Evolutionary conservation across 106 monocot genomes (phyloP).

Genomic region (Cymbidium sinense): DNA sequence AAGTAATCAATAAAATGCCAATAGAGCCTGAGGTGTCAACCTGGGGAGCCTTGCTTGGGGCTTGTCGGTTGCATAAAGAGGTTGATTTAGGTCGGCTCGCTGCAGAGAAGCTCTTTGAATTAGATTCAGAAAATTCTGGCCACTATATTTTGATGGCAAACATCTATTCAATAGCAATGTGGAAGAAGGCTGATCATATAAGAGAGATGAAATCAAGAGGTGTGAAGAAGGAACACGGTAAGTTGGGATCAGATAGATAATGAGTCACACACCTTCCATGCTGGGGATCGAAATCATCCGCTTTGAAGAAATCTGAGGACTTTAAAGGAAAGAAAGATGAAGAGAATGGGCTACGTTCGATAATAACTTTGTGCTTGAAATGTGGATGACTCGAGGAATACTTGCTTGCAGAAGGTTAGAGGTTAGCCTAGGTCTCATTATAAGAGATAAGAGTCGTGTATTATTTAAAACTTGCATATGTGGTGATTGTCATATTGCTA

Average conservation of each 20-base stretch:
- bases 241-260: slow-evolving; percentile 22
- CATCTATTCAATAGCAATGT: slow-evolving; percentile 21
- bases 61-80: slow-evolving; percentile 31
- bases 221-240: slow-evolving; percentile 29
- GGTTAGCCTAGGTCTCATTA: slow-evolving; percentile 6
- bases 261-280: slow-evolving; percentile 12
- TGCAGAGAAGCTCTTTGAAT: slow-evolving; percentile 20
- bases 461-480: slow-evolving; percentile 14
- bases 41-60: slow-evolving; percentile 35
- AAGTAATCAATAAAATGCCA: slow-evolving; percentile 38
- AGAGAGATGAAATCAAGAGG: slow-evolving; percentile 21
- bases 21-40: slow-evolving; percentile 24
- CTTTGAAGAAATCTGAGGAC: slow-evolving; percentile 24
- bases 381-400: slow-evolving; percentile 12
- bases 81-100: slow-evolving; percentile 23
- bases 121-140: slow-evolving; percentile 30
- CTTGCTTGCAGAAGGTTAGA: slow-evolving; percentile 10
- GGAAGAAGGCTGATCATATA: slow-evolving; percentile 17
- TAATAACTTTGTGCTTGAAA: slow-evolving; percentile 14
- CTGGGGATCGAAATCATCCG: slow-evolving; percentile 18
- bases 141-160: slow-evolving; percentile 41
- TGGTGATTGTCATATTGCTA: slow-evolving; percentile 14
- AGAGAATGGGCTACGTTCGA: slow-evolving; percentile 13
- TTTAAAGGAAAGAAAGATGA: slow-evolving; percentile 12
- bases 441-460: neutral